Base-by-base conservation (phyloP, 2,329 filamentous ascomycete species). In the Fusarium sulawesiense region DNA sequence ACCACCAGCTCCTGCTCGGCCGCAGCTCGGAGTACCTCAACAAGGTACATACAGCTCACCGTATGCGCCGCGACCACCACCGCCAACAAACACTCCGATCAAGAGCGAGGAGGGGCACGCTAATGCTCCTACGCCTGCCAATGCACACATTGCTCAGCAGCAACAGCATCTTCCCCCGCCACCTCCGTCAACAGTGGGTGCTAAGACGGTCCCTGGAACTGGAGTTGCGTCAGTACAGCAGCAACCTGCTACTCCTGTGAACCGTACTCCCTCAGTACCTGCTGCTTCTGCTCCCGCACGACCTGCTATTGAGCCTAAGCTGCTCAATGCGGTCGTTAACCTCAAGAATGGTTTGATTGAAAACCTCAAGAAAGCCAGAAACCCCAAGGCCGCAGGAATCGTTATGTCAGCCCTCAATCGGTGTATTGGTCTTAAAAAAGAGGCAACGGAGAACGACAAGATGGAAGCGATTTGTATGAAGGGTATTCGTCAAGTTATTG, bases 331-430 rank as follows among this genome's bases (percentile, higher is more conserved):
- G 16, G 79, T 87, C 20, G 78, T 81, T 34, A 79, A 79, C 20
- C 82, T 87, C 73, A 85, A 84, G 70, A 81, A 82, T 13, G 82
- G 84, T 12, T 78, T 87, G 18, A 79, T 83, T 13, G 79, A 82
- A 54, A 84, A 84, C 59, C 78, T 86, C 44, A 79, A 79, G 51
- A 82, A 81, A 65, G 80, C 81, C 2, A 78, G 80, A 16, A 79
- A 79, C 14, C 80, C 81, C 27, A 79, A 81, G 59, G 79, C 83
- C 18, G 81, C 85, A 60, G 82, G 81, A 25, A 82, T 86, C 25
- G 83, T 86, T 63, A 85, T 86, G 80, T 86, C 84, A 9, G 85
- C 85, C 14, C 78, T 87, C 65, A 86, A 86, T 66, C 84, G 84
- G 27, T 84, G 82, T 46, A 76, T 87, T 12, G 84, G 84, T 0